phyloP scores from a whole-genome alignment of 257 asterid genomes.

The Echites panduratus region DNA sequence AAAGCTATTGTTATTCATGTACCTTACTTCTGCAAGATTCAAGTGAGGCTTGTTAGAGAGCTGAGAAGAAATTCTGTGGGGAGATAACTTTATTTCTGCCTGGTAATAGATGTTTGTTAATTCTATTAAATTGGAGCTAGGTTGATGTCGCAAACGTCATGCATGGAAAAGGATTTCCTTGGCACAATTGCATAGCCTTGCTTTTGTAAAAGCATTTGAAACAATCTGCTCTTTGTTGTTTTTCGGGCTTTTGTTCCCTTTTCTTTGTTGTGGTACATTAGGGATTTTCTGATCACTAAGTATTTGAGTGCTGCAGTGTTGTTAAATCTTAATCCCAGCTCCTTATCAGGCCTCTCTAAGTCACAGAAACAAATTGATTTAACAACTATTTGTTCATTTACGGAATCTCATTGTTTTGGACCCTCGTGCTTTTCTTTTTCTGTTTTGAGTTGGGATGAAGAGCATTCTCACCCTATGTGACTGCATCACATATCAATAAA shows the following conservation, averaged over 20 bases:
- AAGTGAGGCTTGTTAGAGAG: slow-evolving; percentile 74
- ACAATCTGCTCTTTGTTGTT: background rate
- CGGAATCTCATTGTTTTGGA: background rate
- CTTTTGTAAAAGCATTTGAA: background rate
- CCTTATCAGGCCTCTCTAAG: slow-evolving; percentile 5
- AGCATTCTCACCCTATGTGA: background rate
- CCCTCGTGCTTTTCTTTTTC: background rate
- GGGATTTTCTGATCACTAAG: background rate
- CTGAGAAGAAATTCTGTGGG: slow-evolving; percentile 91
- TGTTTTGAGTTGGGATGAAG: background rate
- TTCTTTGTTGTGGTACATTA: no score
- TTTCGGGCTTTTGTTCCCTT: background rate
- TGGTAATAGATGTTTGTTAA: background rate
- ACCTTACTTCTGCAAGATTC: slow-evolving; percentile 89
- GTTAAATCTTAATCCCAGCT: slow-evolving; percentile 16
- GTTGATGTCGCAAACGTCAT: background rate
- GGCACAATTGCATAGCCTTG: background rate
- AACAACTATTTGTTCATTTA: background rate
- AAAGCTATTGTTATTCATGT: slow-evolving; percentile 89
- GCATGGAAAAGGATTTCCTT: background rate
- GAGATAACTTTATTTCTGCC: slow-evolving; percentile 38
- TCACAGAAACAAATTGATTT: background rate
- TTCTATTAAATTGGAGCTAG: background rate
- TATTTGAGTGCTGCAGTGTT: background rate
- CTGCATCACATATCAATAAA: background rate